Percentiles rank a stretch among this genome's conserved stretches.
These are phyloP conservation scores for Aspergillus brunneoviolaceus DNA, from an alignment of 2,329 filamentous ascomycete species.

Conservation along the genomic window DNA sequence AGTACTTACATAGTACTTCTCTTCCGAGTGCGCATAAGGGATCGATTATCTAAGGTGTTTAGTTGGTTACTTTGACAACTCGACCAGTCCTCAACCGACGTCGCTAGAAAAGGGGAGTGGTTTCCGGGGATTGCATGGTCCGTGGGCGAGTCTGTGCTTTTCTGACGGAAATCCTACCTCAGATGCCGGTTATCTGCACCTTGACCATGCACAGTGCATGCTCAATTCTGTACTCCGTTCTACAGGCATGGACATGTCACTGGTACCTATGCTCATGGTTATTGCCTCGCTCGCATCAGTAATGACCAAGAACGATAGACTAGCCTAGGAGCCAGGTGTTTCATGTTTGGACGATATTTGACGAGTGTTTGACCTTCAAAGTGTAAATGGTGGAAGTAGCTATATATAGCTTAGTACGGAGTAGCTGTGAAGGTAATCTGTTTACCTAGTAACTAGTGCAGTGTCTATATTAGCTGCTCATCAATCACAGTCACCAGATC, in stretches of 20 bases:
- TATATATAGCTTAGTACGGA: neutral
- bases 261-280: neutral
- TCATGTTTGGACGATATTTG: neutral
- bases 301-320: neutral
- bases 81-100: neutral
- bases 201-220: neutral
- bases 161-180: neutral
- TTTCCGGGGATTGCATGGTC: conserved; percentile 13
- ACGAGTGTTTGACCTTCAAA: neutral
- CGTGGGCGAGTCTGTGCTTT: conserved; percentile 17
- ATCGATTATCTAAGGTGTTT: neutral
- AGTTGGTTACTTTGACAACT: neutral
- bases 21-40: neutral
- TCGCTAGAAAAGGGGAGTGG: neutral
- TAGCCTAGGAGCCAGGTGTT: neutral
- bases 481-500: neutral
- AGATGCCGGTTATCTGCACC: neutral
- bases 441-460: neutral
- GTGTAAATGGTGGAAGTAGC: neutral
- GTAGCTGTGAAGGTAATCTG: neutral
- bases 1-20: too few relatives aligned
- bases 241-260: neutral
- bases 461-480: neutral
- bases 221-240: neutral
- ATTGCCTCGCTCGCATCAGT: neutral